Base-by-base conservation (phyloP, 148 eudicot species). In the Arctostaphylos glauca region DNA sequence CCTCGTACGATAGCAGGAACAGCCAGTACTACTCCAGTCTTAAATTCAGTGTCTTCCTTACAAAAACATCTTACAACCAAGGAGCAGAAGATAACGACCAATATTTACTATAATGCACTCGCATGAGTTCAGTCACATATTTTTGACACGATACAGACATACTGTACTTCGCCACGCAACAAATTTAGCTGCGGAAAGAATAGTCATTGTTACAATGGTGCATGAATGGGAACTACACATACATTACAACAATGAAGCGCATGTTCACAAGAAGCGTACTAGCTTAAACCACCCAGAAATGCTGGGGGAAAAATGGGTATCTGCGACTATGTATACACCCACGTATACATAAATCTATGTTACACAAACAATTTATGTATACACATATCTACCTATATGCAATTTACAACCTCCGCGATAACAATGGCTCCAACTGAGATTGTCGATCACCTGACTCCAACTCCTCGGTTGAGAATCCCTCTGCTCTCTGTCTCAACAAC, bases 371-470 rank as follows among this genome's bases (percentile, higher is more conserved):
- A 21, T 3, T 21, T 79, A 25, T 25, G 13, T 25, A 48, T 19
- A 21, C 0, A 50, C 16, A 48, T 2, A n/a, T 12, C 13, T 48
- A n/a, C 13, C 5, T n/a, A 46, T 74, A 3, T 48, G 6, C 41
- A 1, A 50, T 82, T 86, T 79, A 86, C 14, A 92, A 60, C 83
- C 89, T 89, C 81, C 86, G 83, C 16, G 89, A 87, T 88, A 96
- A 82, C 79, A 93, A 81, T 80, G 97, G 99, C 81, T 93, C 97
- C 80, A 91, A 80, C 43, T 86, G 88, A 71, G 81, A 48, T 25
- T 72, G 82, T 81, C 80, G 84, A 14, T 80, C 85, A 50, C 97
- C 97, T 0, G 91, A 87, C 84, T 96, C 99, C 90, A 96, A 81
- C 81, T 90, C 93, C 7, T 85, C 41, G 12, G 58, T 62, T 14